Evolutionary conservation across 108 stramenopile genomes (phyloP).

Genomic region (Schizochytrium sp.): DNA sequence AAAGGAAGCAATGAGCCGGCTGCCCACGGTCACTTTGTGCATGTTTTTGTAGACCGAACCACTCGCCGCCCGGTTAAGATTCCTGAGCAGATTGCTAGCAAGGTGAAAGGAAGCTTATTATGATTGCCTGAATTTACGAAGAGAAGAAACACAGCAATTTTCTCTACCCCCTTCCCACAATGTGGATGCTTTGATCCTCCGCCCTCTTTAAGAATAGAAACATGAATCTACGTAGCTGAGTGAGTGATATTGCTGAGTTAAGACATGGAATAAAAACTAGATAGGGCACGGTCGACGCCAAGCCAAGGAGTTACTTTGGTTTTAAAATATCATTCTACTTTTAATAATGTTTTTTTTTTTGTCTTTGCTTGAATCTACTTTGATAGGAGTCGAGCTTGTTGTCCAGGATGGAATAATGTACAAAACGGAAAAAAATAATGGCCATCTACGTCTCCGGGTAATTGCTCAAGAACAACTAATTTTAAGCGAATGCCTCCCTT

Average conservation of each 20-base stretch:
- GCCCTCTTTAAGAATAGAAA: too few relatives aligned
- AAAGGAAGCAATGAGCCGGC: constrained; percentile 16
- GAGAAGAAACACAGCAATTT: too few relatives aligned
- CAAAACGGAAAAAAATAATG: constrained; percentile 16
- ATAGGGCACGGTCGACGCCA: too few relatives aligned
- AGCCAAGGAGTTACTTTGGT: too few relatives aligned
- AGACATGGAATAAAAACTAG: too few relatives aligned
- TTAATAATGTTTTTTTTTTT: too few relatives aligned
- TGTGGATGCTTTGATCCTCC: too few relatives aligned
- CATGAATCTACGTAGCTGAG: too few relatives aligned
- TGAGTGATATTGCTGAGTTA: too few relatives aligned
- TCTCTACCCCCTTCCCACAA: too few relatives aligned
- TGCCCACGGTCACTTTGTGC: constrained; percentile 35
- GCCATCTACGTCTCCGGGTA: neutral
- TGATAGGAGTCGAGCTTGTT: neutral
- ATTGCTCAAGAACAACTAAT: neutral
- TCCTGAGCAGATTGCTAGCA: neutral
- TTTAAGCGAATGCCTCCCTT: neutral
- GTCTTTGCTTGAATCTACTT: too few relatives aligned
- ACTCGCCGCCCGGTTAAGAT: neutral
- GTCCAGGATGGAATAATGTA: constrained; percentile 4
- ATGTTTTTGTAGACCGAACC: constrained; percentile 3
- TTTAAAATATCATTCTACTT: too few relatives aligned
- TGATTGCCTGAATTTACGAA: neutral
- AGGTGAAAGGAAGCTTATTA: neutral